Evolutionary conservation across 257 asterid genomes (phyloP).

Genomic region (Rubia yunnanensis): DNA sequence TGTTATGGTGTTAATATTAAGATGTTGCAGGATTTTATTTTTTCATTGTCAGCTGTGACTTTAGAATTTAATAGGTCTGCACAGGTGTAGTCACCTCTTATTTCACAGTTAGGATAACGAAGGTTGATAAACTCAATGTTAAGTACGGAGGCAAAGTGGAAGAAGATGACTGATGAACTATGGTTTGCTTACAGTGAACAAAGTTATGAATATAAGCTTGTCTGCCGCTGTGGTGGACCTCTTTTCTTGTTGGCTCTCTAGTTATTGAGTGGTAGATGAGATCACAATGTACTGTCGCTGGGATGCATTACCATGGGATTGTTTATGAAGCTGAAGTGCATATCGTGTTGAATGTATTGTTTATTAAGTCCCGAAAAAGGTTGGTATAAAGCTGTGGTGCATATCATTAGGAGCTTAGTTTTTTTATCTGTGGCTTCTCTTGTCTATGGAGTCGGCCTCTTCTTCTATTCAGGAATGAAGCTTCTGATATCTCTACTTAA

Average conservation of each 20-base stretch:
- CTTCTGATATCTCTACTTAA: too few species aligned
- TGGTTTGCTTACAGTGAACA: slow-evolving; percentile 42
- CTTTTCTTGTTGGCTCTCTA: slow-evolving; percentile 53
- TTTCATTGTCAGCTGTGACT: slow-evolving; percentile 53
- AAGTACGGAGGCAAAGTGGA: slow-evolving; percentile 65
- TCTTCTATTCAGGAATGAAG: too few species aligned
- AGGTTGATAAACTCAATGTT: slow-evolving; percentile 53
- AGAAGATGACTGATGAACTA: slow-evolving; percentile 43
- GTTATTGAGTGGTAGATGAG: slow-evolving; percentile 60
- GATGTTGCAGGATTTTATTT: slow-evolving; percentile 39
- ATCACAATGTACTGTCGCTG: slow-evolving; percentile 55
- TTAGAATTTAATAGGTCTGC: slow-evolving; percentile 26
- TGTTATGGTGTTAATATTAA: slow-evolving; percentile 45
- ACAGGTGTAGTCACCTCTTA: slow-evolving; percentile 36
- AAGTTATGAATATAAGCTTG: slow-evolving; percentile 42
- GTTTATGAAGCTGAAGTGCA: slow-evolving; percentile 74
- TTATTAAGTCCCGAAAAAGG: slow-evolving; percentile 74
- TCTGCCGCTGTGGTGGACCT: slow-evolving; percentile 59
- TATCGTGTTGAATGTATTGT: slow-evolving; percentile 72
- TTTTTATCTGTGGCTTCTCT: too few species aligned
- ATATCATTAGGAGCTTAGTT: too few species aligned
- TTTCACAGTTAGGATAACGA: slow-evolving; percentile 92
- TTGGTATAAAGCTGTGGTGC: slow-evolving; percentile 17
- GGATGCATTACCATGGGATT: slow-evolving; percentile 76
- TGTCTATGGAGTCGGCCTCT: too few species aligned